Base-by-base conservation (phyloP, 495 filamentous ascomycete species). In the Aspergillus kassunensis region DNA sequence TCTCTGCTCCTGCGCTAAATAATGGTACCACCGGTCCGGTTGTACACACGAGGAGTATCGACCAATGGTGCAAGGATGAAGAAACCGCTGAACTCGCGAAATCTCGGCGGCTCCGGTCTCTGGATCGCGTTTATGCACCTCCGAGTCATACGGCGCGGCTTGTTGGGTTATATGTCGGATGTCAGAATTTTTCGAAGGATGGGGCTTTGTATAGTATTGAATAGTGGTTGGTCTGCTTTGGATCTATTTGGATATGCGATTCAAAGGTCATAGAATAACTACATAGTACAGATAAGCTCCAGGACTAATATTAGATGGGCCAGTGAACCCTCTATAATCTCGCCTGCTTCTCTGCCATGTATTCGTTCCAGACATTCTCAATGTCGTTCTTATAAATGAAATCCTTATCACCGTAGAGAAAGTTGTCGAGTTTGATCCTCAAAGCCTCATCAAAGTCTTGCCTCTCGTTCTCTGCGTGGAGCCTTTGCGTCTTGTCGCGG, bases 311-410 rank as follows among this genome's bases (percentile, higher is more conserved):
- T n/a, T n/a, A n/a, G n/a, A n/a, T n/a, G n/a, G n/a, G n/a, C n/a
- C n/a, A n/a, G n/a, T n/a, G n/a, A n/a, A n/a, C n/a, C n/a, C n/a
- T n/a, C n/a, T 45, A 33, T 20, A 45, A 9, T 13, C 27, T 21
- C 10, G n/a, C 27, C 10, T 45, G 25, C 56, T 40, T 23, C 2
- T 13, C 13, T 11, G 46, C 46, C 8, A 51, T 16, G 16, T 43
- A 51, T 10, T 69, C 62, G 31, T 68, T 53, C 74, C 71, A 75
- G 6, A 72, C 68, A 20, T 61, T 55, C 25, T 60, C 52, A 13
- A 77, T 77, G 41, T 77, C 57, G 56, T 77, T 72, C 44, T 67
- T 57, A 52, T 77, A 75, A 20, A 77, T 74, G 63, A 72, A 77
- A 7, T 64, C 62, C 44, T 69, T 64, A 13, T 19, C 12, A 18